Conservation (phyloP, 805 yeast genomes). For the Clavispora phyllophila region DNA sequence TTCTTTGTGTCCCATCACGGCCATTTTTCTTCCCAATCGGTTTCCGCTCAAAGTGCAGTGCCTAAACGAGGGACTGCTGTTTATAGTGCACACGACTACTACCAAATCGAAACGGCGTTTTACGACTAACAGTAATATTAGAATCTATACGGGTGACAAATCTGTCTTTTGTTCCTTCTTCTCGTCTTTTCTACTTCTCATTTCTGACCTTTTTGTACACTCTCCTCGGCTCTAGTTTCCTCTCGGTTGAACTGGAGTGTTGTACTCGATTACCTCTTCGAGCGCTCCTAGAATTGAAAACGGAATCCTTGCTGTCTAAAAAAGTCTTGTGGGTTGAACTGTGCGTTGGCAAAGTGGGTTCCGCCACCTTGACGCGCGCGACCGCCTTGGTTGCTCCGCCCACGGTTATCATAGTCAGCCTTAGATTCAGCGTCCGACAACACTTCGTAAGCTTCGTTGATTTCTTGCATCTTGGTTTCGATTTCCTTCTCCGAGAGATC, state of each 20-base stretch:
- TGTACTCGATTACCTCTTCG: no score
- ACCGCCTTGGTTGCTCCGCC: constrained; percentile 6
- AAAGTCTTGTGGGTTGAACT: constrained; percentile 13
- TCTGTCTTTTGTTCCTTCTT: neutral
- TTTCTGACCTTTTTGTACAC: no score
- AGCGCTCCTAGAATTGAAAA: neutral
- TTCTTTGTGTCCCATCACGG: neutral
- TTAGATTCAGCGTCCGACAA: constrained; percentile 62
- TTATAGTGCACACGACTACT: no score
- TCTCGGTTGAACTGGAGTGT: no score
- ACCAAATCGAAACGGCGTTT: no score
- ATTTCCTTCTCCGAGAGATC: constrained; percentile 63
- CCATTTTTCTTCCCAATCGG: neutral
- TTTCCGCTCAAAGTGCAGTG: neutral
- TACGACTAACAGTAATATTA: neutral
- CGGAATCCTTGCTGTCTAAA: constrained; percentile 2
- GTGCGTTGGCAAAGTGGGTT: constrained; percentile 4
- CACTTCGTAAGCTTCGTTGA: constrained; percentile 89
- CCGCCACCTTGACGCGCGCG: neutral
- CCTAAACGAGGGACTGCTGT: neutral
- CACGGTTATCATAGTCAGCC: constrained; percentile 62
- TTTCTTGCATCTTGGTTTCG: constrained; percentile 82
- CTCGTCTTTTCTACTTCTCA: neutral
- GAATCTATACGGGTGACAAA: neutral
- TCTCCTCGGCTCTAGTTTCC: no score